phyloP scores from a whole-genome alignment of 148 eudicot genomes.

The Linanthus parryae region DNA sequence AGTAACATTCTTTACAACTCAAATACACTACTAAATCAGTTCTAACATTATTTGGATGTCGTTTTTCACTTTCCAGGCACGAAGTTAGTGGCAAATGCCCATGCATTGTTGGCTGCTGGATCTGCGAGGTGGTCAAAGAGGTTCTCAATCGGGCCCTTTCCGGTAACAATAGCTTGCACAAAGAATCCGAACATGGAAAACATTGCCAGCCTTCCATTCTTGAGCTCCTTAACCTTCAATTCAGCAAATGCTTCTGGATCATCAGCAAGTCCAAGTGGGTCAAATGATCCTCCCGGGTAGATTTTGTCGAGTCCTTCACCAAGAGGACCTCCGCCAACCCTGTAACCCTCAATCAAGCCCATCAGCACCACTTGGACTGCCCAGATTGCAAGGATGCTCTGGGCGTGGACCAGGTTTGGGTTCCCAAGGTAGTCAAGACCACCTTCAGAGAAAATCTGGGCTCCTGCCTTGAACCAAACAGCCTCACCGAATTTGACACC shows the following conservation, averaged over 20 bases:
- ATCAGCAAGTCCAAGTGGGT: conserved; percentile 30
- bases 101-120: conserved; percentile 33
- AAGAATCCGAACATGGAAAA: conserved; percentile 33
- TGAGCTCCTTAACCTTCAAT: conserved; percentile 30
- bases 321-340: conserved; percentile 24
- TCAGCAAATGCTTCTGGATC: conserved; percentile 30
- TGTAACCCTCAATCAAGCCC: conserved; percentile 19
- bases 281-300: conserved; percentile 27
- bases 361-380: conserved; percentile 23
- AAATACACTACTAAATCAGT: no score
- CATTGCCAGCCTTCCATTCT: conserved; percentile 29
- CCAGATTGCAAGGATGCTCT: conserved; percentile 23
- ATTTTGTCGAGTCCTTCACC: conserved; percentile 28
- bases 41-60: no score
- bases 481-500: conserved; percentile 26
- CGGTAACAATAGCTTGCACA: conserved; percentile 31
- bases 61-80: conserved; percentile 22
- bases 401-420: conserved; percentile 21
- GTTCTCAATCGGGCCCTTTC: conserved; percentile 32
- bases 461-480: conserved; percentile 29
- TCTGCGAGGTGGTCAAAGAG: conserved; percentile 22
- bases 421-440: conserved; percentile 27
- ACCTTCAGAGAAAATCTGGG: conserved; percentile 29
- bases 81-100: conserved; percentile 34
- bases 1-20: background rate